phyloP scores from a whole-genome alignment of 1,284 basidiomycete genomes.

The Pisolithus thermaeus region DNA sequence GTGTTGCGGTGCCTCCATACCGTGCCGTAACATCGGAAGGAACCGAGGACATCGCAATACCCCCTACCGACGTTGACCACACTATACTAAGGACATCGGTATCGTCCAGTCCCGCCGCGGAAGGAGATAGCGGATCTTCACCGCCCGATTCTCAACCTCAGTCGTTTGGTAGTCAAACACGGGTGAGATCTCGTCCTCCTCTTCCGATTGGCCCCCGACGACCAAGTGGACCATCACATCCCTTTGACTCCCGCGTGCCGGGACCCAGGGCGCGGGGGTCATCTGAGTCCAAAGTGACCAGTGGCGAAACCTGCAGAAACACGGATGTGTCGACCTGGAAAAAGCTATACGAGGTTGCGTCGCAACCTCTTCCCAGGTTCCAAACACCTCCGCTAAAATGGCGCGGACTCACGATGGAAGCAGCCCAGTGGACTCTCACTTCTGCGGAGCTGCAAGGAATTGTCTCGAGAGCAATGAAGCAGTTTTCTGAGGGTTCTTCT shows the following conservation, averaged over 20 bases:
- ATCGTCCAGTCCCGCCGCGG: constrained; percentile 2
- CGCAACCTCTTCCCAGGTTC: constrained; percentile 49
- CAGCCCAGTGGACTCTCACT: constrained; percentile 75
- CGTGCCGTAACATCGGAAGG: constrained; percentile 34
- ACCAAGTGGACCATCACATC: constrained; percentile 29
- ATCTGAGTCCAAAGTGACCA: constrained; percentile 39
- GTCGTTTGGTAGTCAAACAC: constrained; percentile 13
- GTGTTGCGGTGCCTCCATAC: constrained; percentile 49
- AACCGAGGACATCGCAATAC: constrained; percentile 4
- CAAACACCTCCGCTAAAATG: constrained; percentile 51
- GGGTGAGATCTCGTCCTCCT: constrained; percentile 38
- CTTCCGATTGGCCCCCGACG: constrained; percentile 55
- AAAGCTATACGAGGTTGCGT: constrained; percentile 17
- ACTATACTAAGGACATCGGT: constrained; percentile 3
- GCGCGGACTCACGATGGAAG: constrained; percentile 70
- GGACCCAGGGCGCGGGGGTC: constrained; percentile 32
- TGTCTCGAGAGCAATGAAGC: constrained; percentile 64
- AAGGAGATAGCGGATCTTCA: constrained; percentile 8
- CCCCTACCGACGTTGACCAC: neutral
- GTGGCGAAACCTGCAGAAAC: constrained; percentile 15
- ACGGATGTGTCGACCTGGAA: constrained; percentile 13
- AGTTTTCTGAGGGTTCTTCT: constrained; percentile 60
- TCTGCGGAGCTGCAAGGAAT: constrained; percentile 63
- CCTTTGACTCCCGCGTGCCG: constrained; percentile 10
- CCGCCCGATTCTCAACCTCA: neutral